A percentile compares a stretch with the other conserved stretches of the same genome.
Evolutionary conservation across 2,329 filamentous ascomycete genomes (phyloP).

Genomic region (Colletotrichum endophyticum): DNA sequence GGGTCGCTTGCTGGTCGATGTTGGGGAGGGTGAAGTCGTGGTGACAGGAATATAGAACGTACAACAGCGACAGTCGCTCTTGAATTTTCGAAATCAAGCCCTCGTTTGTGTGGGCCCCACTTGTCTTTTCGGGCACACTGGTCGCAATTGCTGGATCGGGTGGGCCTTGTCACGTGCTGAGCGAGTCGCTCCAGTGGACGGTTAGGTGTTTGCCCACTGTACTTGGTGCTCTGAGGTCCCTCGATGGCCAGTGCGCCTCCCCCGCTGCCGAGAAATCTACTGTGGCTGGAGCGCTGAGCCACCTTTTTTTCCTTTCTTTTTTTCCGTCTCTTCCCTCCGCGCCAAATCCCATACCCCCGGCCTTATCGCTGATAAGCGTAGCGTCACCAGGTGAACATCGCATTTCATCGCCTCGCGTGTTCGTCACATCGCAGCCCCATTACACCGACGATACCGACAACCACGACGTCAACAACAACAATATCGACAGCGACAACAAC

Average conservation of each 20-base stretch:
- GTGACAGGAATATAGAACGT: slow-evolving; percentile 34
- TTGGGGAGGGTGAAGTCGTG: slow-evolving; percentile 47
- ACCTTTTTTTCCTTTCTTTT: not conserved
- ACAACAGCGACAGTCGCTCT: not conserved
- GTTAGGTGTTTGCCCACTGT: not conserved
- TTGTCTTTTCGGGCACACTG: not conserved
- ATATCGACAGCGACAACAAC: not conserved
- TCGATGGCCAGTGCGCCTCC: not conserved
- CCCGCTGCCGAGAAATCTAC: not conserved
- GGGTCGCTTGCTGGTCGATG: slow-evolving; percentile 48
- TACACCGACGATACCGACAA: not conserved
- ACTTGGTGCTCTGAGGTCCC: not conserved
- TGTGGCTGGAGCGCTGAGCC: not conserved
- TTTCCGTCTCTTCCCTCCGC: not conserved
- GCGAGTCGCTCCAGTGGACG: not conserved
- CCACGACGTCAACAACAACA: not conserved
- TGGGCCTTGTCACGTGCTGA: not conserved
- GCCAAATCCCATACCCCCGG: not conserved
- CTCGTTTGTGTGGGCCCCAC: not conserved
- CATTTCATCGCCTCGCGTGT: not conserved
- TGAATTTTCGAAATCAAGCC: slow-evolving; percentile 39
- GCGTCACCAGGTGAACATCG: not conserved
- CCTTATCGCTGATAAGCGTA: not conserved
- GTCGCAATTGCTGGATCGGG: not conserved
- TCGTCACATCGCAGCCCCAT: not conserved